These are phyloP conservation scores for Drechslerella dactyloides DNA, from an alignment of 2,329 filamentous ascomycete species.

Conservation along the genomic window DNA sequence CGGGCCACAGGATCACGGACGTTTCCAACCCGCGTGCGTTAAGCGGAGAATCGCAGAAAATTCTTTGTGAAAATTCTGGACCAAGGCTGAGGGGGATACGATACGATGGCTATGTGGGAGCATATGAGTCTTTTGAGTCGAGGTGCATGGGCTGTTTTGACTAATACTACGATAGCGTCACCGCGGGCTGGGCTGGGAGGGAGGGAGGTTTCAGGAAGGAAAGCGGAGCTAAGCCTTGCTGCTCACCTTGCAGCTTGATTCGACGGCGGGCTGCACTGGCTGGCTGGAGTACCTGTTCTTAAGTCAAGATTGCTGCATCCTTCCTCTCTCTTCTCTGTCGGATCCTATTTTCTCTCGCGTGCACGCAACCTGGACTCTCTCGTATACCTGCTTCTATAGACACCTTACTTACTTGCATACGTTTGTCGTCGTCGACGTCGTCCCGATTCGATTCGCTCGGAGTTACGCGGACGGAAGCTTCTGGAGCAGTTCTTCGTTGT, in stretches of 20 bases:
- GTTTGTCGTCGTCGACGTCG: background rate
- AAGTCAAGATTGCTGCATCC: background rate
- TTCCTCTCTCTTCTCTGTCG: conserved; percentile 4
- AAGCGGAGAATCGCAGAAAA: too few relatives aligned
- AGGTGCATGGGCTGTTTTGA: conserved; percentile 10
- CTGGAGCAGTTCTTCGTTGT: conserved; percentile 33
- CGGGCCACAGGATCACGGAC: background rate
- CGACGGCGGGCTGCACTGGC: background rate
- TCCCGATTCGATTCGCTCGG: conserved; percentile 4
- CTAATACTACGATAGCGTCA: background rate
- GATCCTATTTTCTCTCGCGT: background rate
- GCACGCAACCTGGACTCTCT: too few relatives aligned
- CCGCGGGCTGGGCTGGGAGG: background rate
- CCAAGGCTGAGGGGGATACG: too few relatives aligned
- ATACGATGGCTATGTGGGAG: too few relatives aligned
- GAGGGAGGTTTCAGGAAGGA: conserved; percentile 28
- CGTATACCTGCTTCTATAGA: background rate
- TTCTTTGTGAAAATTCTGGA: too few relatives aligned
- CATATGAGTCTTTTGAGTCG: conserved; percentile 21
- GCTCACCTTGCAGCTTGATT: conserved; percentile 32
- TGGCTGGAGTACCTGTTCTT: background rate
- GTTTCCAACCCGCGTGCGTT: conserved; percentile 3
- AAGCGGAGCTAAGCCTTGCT: conserved; percentile 47
- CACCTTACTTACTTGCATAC: background rate
- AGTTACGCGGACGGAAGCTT: conserved; percentile 39